Conservation (phyloP, 31 red algal species). For the Odonthalia washingtoniensis region DNA sequence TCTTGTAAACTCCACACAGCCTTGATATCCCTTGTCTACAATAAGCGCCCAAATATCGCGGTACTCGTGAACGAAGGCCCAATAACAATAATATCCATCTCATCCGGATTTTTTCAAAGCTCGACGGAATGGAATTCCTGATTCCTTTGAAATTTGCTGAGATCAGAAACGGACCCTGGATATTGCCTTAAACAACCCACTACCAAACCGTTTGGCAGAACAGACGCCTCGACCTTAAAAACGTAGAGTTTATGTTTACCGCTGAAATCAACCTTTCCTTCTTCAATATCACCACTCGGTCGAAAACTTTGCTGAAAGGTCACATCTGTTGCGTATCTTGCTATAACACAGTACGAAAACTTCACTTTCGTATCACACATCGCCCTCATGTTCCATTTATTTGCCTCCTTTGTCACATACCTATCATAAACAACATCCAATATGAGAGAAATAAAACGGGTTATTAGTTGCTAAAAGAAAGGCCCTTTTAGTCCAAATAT, state of each 20-base stretch:
- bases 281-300: conserved; percentile 3
- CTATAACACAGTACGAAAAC: background rate
- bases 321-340: conserved; percentile 15
- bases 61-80: too few species aligned
- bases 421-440: background rate
- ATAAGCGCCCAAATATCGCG: too few species aligned
- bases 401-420: background rate
- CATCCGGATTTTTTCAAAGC: too few species aligned
- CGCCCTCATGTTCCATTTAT: too few species aligned
- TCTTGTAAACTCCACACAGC: too few species aligned
- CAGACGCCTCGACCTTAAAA: conserved; percentile 4
- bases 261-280: background rate
- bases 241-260: conserved; percentile 18
- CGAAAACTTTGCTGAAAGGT: conserved; percentile 8
- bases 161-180: too few species aligned
- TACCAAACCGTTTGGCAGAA: conserved; percentile 21
- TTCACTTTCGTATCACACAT: too few species aligned
- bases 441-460: background rate
- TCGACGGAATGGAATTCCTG: too few species aligned
- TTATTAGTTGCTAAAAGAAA: conserved; percentile 1
- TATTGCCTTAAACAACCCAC: too few species aligned
- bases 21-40: too few species aligned
- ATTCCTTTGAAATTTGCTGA: too few species aligned
- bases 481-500: conserved; percentile 24
- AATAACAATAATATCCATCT: too few species aligned